phyloP scores from a whole-genome alignment of 768 basidiomycete species.

The Lepiota brunneoincarnata region DNA sequence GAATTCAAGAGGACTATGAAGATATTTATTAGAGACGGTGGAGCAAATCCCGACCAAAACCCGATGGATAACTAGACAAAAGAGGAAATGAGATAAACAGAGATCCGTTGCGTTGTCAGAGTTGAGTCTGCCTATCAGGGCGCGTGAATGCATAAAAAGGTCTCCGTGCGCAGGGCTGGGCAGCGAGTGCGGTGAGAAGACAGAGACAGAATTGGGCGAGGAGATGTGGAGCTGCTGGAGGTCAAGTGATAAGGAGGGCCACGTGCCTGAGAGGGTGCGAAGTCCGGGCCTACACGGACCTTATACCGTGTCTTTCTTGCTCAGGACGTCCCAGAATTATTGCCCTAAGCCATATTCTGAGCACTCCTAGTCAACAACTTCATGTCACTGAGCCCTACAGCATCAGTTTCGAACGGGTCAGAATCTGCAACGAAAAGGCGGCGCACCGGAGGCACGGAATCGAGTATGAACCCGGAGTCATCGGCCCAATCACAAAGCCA shows the following conservation, averaged over 20 bases:
- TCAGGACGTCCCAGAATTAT: slow-evolving; percentile 13
- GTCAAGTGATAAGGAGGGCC: slow-evolving; percentile 29
- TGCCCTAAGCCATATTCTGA: slow-evolving; percentile 13
- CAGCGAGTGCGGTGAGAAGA: not conserved
- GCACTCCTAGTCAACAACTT: slow-evolving; percentile 8
- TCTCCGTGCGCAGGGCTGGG: no score
- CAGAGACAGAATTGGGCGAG: slow-evolving; percentile 13
- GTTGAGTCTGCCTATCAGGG: not conserved
- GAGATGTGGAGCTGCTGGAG: slow-evolving; percentile 11
- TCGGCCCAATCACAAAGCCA: slow-evolving; percentile 29
- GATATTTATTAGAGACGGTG: slow-evolving; percentile 48
- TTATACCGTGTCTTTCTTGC: slow-evolving; percentile 20
- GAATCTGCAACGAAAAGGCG: slow-evolving; percentile 58
- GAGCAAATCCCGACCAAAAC: slow-evolving; percentile 1
- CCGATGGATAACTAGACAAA: slow-evolving; percentile 5
- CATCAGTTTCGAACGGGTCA: slow-evolving; percentile 53
- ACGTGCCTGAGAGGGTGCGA: slow-evolving; percentile 19
- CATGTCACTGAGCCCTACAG: slow-evolving; percentile 69
- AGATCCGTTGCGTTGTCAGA: not conserved
- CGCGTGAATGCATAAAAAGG: not conserved
- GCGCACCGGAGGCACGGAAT: slow-evolving; percentile 39
- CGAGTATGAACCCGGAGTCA: slow-evolving; percentile 33
- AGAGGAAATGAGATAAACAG: slow-evolving; percentile 3
- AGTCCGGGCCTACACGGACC: slow-evolving; percentile 23
- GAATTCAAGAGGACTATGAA: slow-evolving; percentile 72